phyloP scores from a whole-genome alignment of 768 basidiomycete species.

The Bullera alba region DNA sequence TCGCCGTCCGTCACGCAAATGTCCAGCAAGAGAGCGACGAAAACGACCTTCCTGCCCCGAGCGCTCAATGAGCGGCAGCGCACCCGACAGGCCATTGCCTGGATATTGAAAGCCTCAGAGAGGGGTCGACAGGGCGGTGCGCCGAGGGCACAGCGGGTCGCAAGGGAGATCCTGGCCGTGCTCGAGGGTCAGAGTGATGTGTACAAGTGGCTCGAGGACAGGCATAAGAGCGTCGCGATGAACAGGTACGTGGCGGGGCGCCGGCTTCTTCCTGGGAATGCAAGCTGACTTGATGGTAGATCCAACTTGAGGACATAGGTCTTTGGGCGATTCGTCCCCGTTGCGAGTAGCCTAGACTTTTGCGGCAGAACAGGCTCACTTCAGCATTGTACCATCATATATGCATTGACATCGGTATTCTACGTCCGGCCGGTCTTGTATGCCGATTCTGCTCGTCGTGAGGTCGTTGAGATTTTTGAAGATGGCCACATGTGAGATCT shows the following conservation, averaged over 20 bases:
- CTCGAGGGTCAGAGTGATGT: constrained; percentile 57
- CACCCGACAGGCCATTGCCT: constrained; percentile 60
- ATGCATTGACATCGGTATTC: no score
- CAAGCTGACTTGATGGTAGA: no score
- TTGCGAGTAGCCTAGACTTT: no score
- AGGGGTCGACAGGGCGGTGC: constrained; percentile 55
- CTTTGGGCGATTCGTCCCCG: no score
- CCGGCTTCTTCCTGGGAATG: no score
- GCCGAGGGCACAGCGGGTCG: constrained; percentile 58
- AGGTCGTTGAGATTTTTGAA: no score
- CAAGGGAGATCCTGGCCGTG: constrained; percentile 67
- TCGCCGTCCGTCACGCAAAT: constrained; percentile 64
- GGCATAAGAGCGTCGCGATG: constrained; percentile 65
- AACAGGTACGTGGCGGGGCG: constrained; percentile 50
- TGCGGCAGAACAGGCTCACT: no score
- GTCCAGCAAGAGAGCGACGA: constrained; percentile 59
- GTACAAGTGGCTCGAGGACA: constrained; percentile 57
- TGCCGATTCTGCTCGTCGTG: no score
- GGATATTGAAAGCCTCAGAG: constrained; percentile 63
- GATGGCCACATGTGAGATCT: no score
- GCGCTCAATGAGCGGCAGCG: constrained; percentile 77
- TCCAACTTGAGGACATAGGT: no score
- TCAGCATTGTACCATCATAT: no score
- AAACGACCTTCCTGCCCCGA: constrained; percentile 60
- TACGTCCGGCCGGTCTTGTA: no score